These are phyloP conservation scores for Phascolomyces articulosus DNA, from an alignment of 371 early-diverging fungal species.

Conservation along the genomic window DNA sequence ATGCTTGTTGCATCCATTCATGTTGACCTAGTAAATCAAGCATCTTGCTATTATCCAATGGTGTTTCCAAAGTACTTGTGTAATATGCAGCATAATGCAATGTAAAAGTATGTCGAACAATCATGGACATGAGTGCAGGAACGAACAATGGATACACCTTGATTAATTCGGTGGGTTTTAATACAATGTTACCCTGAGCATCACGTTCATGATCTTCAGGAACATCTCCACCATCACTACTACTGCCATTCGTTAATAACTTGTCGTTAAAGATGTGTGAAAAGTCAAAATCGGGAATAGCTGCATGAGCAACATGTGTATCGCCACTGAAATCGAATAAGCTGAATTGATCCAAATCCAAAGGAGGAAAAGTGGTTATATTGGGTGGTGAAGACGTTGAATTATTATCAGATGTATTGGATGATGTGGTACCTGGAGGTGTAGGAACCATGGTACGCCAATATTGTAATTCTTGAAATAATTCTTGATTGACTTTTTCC, in stretches of 20 bases:
- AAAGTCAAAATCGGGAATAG: conserved; percentile 23
- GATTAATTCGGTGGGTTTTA: conserved; percentile 8
- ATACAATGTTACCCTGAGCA: background rate
- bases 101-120: conserved; percentile 36
- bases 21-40: background rate
- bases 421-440: conserved; percentile 3
- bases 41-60: background rate
- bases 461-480: conserved; percentile 11
- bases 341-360: conserved; percentile 11
- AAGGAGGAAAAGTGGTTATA: background rate
- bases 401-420: background rate
- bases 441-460: conserved; percentile 5
- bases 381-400: background rate
- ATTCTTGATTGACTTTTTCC: conserved; percentile 12
- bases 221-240: background rate
- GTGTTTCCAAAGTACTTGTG: background rate
- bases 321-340: conserved; percentile 9
- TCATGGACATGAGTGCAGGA: conserved; percentile 30
- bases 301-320: conserved; percentile 10
- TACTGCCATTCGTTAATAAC: no score
- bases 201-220: background rate
- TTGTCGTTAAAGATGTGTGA: conserved; percentile 10
- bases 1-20: background rate
- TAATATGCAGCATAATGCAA: conserved; percentile 15
- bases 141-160: conserved; percentile 20